Conservation (phyloP, 768 basidiomycete genomes). For the Termitomyces sp. region DNA sequence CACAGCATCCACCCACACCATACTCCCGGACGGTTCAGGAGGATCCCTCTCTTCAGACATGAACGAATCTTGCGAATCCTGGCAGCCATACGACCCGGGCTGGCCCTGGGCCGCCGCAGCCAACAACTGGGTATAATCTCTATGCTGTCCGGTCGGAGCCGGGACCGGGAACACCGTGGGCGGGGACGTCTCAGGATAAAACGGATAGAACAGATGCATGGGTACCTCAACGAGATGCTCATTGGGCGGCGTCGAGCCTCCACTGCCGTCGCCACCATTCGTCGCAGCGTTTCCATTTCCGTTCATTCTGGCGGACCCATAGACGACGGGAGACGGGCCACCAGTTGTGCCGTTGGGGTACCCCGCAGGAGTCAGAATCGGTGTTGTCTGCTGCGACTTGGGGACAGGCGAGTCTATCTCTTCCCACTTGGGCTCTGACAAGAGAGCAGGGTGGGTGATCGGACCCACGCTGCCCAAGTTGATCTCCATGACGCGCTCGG, state of each 20-base stretch:
- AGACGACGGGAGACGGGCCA: no score
- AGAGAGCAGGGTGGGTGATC: constrained; percentile 37
- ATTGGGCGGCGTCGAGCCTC: constrained; percentile 33
- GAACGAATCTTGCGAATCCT: constrained; percentile 57
- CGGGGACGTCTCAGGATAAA: constrained; percentile 52
- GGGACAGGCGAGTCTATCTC: constrained; percentile 36
- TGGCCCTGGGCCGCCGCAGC: constrained; percentile 58
- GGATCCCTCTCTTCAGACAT: constrained; percentile 66
- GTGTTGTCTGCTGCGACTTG: constrained; percentile 41
- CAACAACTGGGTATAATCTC: constrained; percentile 53
- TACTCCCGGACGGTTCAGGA: constrained; percentile 20
- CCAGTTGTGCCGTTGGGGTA: constrained; percentile 27
- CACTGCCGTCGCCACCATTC: constrained; percentile 18
- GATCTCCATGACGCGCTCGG: constrained; percentile 75
- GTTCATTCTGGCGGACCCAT: constrained; percentile 30
- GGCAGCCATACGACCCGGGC: constrained; percentile 50
- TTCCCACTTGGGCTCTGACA: constrained; percentile 54
- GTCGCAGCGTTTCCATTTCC: constrained; percentile 14
- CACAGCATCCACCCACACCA: constrained; percentile 42
- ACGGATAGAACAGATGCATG: constrained; percentile 70
- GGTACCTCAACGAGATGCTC: constrained; percentile 65
- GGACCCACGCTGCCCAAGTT: constrained; percentile 61
- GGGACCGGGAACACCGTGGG: constrained; percentile 19
- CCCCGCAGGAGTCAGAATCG: constrained; percentile 31
- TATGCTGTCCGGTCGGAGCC: constrained; percentile 15